Base-by-base conservation (phyloP, 140 eudicot species). In the Flaveria floridana region DNA sequence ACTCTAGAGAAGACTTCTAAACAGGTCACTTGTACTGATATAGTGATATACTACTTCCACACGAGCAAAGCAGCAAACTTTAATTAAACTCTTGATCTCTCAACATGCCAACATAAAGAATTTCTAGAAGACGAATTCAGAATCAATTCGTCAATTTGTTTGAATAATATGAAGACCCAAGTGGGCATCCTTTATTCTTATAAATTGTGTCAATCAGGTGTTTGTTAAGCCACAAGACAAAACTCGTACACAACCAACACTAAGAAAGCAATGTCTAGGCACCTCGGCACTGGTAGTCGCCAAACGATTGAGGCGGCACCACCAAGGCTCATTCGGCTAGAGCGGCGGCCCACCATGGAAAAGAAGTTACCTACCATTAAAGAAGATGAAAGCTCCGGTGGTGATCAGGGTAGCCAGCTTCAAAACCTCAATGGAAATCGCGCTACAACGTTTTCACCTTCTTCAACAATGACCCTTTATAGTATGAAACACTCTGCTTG, bases 321-420 rank as follows among this genome's bases (percentile, higher is more conserved):
- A 12, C 47, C 80, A 0, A 46, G 86, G 23, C 76, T 85, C 9
- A 28, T 85, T 41, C 82, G 82, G 58, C 47, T 79, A 71, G 88
- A 82, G 55, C 64, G 82, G 75, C 80, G 82, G 59, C 71, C 44
- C 2, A 62, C 69, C 58, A 78, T 66, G 82, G 83, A 78, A 7
- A 82, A 82, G 79, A 85, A 85, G 64, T 34, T 85, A 55, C 77
- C 85, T 7, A 85, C 86, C 65, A 85, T 85, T 52, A 74, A 81
- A 75, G 86, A 85, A 85, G 88, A 85, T 58, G 82, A 56, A 47
- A 65, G 79, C 14, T 30, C 52, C 6, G 25, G 53, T 51, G 75
- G 76, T 48, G 83, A 78, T 50, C 81, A 77, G 6, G 79, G 84
- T 3, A 47, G 41, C 78, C 85, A 79, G 68, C 58, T 73, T 74